Conservation (phyloP, 2,329 filamentous ascomycete species). For the Talaromyces verruculosus region DNA sequence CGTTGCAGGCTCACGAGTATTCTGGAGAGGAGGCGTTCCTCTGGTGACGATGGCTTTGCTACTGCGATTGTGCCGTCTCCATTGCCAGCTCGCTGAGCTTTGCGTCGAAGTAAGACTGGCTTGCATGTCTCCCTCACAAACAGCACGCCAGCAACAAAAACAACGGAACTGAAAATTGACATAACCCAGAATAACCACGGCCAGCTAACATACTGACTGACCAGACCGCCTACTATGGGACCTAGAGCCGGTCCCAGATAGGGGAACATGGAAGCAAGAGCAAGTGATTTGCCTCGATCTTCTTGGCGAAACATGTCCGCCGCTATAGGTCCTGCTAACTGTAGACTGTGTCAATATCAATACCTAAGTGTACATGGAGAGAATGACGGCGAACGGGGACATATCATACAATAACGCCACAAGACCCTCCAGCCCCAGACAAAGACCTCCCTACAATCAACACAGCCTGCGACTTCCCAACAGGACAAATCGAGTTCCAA, state of each 20-base stretch:
- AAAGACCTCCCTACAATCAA: slow-evolving; percentile 64
- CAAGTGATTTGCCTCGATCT: slow-evolving; percentile 19
- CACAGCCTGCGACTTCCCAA: slow-evolving; percentile 55
- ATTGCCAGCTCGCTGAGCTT: slow-evolving; percentile 32
- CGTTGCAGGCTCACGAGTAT: slow-evolving; percentile 8
- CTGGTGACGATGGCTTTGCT: not conserved
- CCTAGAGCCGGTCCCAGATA: slow-evolving; percentile 18
- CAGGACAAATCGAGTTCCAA: slow-evolving; percentile 65
- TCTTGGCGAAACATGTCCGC: slow-evolving; percentile 17
- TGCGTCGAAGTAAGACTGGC: slow-evolving; percentile 43
- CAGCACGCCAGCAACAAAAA: slow-evolving; percentile 36
- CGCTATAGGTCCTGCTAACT: slow-evolving; percentile 19
- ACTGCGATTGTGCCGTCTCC: not conserved
- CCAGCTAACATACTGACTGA: slow-evolving; percentile 20
- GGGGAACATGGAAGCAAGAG: slow-evolving; percentile 19
- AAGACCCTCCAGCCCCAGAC: slow-evolving; percentile 62
- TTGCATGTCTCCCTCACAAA: slow-evolving; percentile 49
- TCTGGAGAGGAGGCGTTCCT: slow-evolving; percentile 2
- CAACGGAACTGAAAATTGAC: slow-evolving; percentile 20
- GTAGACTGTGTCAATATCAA: not conserved
- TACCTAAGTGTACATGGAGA: not conserved
- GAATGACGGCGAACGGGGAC: not conserved
- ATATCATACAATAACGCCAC: slow-evolving; percentile 11
- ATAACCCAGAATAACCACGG: slow-evolving; percentile 21
- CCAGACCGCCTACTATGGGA: slow-evolving; percentile 16